Evolutionary conservation across 345 rosid genomes (phyloP).

Genomic region (Mangifera indica): DNA sequence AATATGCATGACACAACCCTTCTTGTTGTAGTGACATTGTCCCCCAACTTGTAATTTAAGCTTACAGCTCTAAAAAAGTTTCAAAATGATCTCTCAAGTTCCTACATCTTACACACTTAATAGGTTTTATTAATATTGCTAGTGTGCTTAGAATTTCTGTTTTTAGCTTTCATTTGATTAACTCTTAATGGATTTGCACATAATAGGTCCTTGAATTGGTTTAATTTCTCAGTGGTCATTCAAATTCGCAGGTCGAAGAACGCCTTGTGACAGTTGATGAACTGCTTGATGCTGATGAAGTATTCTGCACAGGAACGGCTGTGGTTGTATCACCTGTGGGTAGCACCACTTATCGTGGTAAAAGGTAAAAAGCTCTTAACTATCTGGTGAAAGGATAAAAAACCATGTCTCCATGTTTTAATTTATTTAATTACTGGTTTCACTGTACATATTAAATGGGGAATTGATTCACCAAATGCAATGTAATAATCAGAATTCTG

Average conservation of each 20-base stretch:
- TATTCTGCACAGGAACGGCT: constrained; percentile 95
- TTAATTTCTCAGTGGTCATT: not conserved
- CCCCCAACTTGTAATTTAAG: too few species aligned
- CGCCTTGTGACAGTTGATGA: constrained; percentile 69
- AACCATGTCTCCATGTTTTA: not conserved
- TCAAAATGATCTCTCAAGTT: not conserved
- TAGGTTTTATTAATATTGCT: not conserved
- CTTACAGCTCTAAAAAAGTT: not conserved
- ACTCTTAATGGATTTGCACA: too few species aligned
- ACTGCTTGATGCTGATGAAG: constrained; percentile 88
- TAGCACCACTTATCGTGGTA: constrained; percentile 72
- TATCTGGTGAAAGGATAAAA: not conserved
- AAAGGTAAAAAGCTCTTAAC: constrained; percentile 45
- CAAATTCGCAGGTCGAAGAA: constrained; percentile 66
- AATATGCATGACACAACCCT: not conserved
- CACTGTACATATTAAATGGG: too few species aligned
- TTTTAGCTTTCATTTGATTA: not conserved
- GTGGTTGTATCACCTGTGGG: constrained; percentile 97
- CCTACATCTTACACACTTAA: not conserved
- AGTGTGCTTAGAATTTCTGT: not conserved
- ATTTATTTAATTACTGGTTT: not conserved
- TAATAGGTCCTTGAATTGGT: not conserved
- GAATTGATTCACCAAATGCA: not conserved
- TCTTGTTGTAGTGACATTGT: too few species aligned
- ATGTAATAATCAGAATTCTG: not conserved